Evolutionary conservation across 805 yeast genomes (phyloP).

Genomic region (Lipomyces sp.): DNA sequence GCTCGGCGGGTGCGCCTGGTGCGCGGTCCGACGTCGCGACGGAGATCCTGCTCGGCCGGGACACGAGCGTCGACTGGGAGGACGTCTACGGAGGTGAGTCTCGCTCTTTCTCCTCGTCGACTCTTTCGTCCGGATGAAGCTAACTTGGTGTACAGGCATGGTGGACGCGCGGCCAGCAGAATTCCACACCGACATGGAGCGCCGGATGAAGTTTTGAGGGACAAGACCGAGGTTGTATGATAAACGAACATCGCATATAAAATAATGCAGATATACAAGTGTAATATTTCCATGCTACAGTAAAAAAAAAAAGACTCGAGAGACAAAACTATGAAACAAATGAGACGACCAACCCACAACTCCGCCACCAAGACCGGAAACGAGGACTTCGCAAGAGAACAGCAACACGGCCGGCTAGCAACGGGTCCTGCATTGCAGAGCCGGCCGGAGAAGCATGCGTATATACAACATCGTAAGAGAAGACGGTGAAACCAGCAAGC

Average conservation of each 20-base stretch:
- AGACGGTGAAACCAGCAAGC: too few relatives aligned
- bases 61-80: conserved; percentile 84
- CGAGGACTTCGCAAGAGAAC: not conserved
- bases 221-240: too few relatives aligned
- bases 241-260: not conserved
- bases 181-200: conserved; percentile 22
- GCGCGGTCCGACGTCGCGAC: conserved; percentile 59
- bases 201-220: conserved; percentile 15
- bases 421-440: too few relatives aligned
- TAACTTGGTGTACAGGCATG: conserved; percentile 8
- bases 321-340: too few relatives aligned
- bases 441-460: too few relatives aligned
- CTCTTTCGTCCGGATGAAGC: not conserved
- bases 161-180: conserved; percentile 16
- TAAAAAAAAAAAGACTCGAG: not conserved
- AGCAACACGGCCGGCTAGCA: too few relatives aligned
- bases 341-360: not conserved
- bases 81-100: conserved; percentile 53
- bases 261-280: not conserved
- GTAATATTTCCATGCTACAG: not conserved
- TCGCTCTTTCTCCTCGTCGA: not conserved
- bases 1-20: conserved; percentile 40
- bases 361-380: not conserved
- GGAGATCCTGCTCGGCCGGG: conserved; percentile 77
- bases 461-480: too few relatives aligned